Percentiles rank a stretch among this genome's conserved stretches.
Evolutionary conservation across 2,329 filamentous ascomycete genomes (phyloP).

Genomic region (Cytospora piceae): DNA sequence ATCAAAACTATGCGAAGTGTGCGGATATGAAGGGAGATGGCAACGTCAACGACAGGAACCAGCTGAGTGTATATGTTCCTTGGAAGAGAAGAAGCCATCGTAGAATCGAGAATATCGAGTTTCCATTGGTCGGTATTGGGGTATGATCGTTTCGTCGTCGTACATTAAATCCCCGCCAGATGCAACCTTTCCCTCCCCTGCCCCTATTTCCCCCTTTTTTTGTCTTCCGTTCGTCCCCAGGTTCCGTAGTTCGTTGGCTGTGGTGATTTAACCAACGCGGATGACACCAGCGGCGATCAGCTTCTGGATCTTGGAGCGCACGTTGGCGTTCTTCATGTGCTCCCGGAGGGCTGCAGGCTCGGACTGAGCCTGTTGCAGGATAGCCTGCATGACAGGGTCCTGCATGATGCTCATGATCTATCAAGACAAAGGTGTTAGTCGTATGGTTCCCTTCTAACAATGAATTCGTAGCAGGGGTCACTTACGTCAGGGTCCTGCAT

Average conservation of each 20-base stretch:
- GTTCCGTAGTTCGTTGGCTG: background rate
- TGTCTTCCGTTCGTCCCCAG: background rate
- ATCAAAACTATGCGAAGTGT: background rate
- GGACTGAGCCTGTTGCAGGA: conserved; percentile 93
- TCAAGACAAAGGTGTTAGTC: conserved; percentile 8
- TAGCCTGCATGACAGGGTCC: conserved; percentile 97
- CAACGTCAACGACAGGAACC: background rate
- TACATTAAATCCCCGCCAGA: conserved; percentile 12
- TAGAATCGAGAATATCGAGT: conserved; percentile 2
- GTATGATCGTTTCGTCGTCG: conserved; percentile 29
- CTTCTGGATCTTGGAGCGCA: conserved; percentile 91
- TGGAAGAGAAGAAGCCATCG: background rate
- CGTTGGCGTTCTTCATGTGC: conserved; percentile 91
- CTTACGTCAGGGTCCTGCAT: conserved; percentile 87
- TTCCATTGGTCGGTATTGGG: conserved; percentile 13
- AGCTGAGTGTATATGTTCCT: background rate
- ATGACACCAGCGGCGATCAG: conserved; percentile 92
- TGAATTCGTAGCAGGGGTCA: conserved; percentile 25
- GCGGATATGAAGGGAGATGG: background rate
- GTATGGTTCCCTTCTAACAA: background rate
- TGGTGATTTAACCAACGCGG: conserved; percentile 60
- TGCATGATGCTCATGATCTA: conserved; percentile 87
- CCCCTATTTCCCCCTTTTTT: background rate
- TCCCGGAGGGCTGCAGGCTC: conserved; percentile 92
- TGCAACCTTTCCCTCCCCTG: background rate